These are phyloP conservation scores for Codiaeum variegatum DNA, from an alignment of 441 rosid genomes.

Conservation along the genomic window DNA sequence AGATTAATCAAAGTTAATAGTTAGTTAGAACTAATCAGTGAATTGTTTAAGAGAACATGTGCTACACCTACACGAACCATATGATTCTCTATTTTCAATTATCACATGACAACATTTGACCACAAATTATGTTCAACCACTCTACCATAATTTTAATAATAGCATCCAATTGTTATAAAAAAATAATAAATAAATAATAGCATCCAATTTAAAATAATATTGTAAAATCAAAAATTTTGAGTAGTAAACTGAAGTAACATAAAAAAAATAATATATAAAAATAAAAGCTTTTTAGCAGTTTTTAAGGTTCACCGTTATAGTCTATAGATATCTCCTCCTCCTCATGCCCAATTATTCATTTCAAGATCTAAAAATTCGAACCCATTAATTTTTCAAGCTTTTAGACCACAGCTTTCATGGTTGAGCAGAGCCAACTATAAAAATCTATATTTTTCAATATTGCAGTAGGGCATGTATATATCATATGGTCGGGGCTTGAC, in stretches of 20 bases:
- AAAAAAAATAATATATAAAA: too few species aligned
- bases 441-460: too few species aligned
- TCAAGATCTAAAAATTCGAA: neutral
- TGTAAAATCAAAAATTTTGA: too few species aligned
- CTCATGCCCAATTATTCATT: neutral
- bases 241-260: neutral
- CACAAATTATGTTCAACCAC: neutral
- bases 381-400: neutral
- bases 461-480: too few species aligned
- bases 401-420: neutral
- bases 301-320: neutral
- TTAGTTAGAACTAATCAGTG: neutral
- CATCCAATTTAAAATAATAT: neutral
- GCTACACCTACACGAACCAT: neutral
- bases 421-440: neutral
- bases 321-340: neutral
- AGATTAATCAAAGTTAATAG: too few species aligned
- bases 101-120: constrained; percentile 8
- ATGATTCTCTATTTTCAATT: neutral
- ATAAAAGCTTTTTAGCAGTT: neutral
- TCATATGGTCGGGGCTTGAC: too few species aligned
- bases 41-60: neutral
- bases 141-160: neutral
- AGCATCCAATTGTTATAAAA: too few species aligned
- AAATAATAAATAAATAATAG: too few species aligned